Conservation (phyloP, 2,329 filamentous ascomycete genomes). For the Aspergillus vadensis region DNA sequence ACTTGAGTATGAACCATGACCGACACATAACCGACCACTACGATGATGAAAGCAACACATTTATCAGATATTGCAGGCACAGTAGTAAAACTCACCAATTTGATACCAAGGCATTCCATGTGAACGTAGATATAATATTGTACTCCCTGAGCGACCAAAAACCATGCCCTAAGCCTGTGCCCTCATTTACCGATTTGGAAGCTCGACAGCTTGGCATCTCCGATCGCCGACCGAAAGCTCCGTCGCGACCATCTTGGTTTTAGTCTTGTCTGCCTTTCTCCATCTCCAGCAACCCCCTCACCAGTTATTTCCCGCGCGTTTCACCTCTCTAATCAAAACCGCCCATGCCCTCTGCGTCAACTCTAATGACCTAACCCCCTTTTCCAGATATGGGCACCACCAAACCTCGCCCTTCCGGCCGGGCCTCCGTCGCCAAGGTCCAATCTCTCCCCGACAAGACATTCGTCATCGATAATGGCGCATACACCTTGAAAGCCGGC, state of each 20-base stretch:
- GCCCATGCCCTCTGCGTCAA: neutral
- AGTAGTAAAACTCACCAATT: no score
- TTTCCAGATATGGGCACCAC: slow-evolving; percentile 33
- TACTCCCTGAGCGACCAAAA: neutral
- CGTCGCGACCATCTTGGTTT: slow-evolving; percentile 3
- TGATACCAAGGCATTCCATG: no score
- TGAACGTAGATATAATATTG: neutral
- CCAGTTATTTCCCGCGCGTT: neutral
- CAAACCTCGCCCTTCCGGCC: slow-evolving; percentile 45
- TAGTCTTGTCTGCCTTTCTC: neutral
- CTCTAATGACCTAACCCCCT: neutral
- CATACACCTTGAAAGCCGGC: slow-evolving; percentile 87
- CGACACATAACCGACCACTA: no score
- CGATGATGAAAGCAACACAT: no score
- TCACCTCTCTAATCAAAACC: neutral
- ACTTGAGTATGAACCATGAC: no score
- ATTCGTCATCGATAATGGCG: slow-evolving; percentile 91
- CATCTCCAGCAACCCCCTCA: slow-evolving; percentile 3
- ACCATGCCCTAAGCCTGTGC: slow-evolving; percentile 24
- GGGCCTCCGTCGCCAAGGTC: slow-evolving; percentile 54
- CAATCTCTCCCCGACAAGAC: slow-evolving; percentile 64
- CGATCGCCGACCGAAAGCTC: slow-evolving; percentile 16
- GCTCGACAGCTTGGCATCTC: slow-evolving; percentile 15
- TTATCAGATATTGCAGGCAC: no score
- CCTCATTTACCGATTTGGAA: slow-evolving; percentile 26